phyloP scores from a whole-genome alignment of 2,329 filamentous ascomycete species.

The Penicillium freii region DNA sequence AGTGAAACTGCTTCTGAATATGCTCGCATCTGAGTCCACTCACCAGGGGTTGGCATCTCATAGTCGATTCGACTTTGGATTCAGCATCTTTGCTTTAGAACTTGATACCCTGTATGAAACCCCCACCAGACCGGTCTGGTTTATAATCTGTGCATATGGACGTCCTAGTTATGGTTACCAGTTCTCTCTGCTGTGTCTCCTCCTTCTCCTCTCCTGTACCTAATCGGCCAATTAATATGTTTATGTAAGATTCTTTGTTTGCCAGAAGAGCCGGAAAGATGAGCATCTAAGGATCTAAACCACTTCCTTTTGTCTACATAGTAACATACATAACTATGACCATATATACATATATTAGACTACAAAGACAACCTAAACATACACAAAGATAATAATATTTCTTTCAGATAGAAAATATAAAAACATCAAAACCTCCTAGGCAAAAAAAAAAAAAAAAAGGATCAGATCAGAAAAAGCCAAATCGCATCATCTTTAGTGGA shows the following conservation, averaged over 20 bases:
- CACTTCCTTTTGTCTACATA: not conserved
- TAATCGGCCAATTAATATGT: not conserved
- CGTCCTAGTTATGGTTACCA: not conserved
- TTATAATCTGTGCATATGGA: slow-evolving; percentile 1
- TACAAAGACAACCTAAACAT: not conserved
- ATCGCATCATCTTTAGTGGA: not conserved
- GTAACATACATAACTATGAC: not conserved
- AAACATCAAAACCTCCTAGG: not conserved
- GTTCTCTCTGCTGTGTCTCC: not conserved
- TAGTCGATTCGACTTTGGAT: not conserved
- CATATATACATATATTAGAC: not conserved
- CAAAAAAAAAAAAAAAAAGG: too few relatives aligned
- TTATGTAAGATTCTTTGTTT: not conserved
- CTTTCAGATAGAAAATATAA: not conserved
- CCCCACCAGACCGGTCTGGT: not conserved
- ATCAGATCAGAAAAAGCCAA: not conserved
- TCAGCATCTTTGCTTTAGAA: slow-evolving; percentile 9
- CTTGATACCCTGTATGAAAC: slow-evolving; percentile 8
- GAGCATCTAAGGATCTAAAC: not conserved
- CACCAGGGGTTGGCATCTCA: not conserved
- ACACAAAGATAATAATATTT: not conserved
- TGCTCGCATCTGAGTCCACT: not conserved
- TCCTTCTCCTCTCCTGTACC: not conserved
- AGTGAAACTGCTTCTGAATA: slow-evolving; percentile 14
- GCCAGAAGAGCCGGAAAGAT: not conserved